Evolutionary conservation across 2,329 filamentous ascomycete genomes (phyloP).

Genomic region (Claviceps sp.): DNA sequence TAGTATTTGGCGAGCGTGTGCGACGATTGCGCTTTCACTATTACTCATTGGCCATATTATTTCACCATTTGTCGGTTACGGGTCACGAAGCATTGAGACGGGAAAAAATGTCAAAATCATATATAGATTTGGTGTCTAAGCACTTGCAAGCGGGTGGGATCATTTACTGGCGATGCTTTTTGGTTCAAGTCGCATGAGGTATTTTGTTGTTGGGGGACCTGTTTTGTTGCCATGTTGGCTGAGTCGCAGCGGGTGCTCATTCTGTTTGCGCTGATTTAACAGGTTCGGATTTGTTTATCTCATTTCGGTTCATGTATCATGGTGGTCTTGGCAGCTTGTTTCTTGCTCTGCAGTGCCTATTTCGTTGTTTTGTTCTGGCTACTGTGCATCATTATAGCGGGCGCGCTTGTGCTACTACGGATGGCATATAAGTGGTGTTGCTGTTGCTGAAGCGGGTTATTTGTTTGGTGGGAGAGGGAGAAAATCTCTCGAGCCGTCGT

Average conservation of each 20-base stretch:
- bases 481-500: conserved; percentile 18
- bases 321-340: not conserved
- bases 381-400: conserved; percentile 19
- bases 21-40: conserved; percentile 4
- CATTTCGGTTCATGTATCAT: too few species aligned
- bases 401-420: conserved; percentile 10
- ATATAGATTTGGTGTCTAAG: conserved; percentile 30
- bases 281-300: too few species aligned
- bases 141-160: conserved; percentile 15
- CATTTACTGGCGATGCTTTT: conserved; percentile 17
- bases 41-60: conserved; percentile 9
- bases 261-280: too few species aligned
- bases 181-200: conserved; percentile 21
- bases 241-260: conserved; percentile 22
- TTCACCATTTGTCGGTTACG: conserved; percentile 15
- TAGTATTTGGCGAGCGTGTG: conserved; percentile 9
- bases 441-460: conserved; percentile 17
- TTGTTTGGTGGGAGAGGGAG: conserved; percentile 8
- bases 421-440: conserved; percentile 21
- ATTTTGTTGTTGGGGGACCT: conserved; percentile 10
- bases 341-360: conserved; percentile 7
- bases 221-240: conserved; percentile 16
- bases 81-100: conserved; percentile 31
- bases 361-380: conserved; percentile 5
- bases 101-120: conserved; percentile 29